Evolutionary conservation across 2,329 filamentous ascomycete genomes (phyloP).

Genomic region (Fusarium annulatum): DNA sequence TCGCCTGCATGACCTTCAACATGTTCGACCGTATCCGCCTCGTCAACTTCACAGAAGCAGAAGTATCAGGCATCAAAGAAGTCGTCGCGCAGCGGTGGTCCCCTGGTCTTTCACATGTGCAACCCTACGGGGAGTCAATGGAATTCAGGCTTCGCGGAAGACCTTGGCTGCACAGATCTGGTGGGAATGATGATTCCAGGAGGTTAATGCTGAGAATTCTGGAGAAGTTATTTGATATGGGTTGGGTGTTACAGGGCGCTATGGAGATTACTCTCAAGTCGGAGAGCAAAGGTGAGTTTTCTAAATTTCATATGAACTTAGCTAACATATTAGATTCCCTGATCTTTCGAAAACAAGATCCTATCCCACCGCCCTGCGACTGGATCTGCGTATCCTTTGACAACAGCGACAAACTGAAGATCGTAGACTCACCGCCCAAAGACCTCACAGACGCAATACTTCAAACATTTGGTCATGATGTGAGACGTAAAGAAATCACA

Average conservation of each 20-base stretch:
- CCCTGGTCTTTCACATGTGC: not conserved
- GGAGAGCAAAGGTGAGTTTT: constrained; percentile 16
- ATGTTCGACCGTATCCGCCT: constrained; percentile 13
- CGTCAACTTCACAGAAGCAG: constrained; percentile 12
- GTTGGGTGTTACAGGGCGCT: constrained; percentile 18
- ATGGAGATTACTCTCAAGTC: constrained; percentile 19
- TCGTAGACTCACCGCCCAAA: constrained; percentile 6
- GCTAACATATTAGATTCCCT: not conserved
- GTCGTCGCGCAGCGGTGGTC: not conserved
- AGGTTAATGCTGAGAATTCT: constrained; percentile 12
- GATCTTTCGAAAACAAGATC: constrained; percentile 29
- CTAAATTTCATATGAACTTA: not conserved
- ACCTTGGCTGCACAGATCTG: constrained; percentile 1
- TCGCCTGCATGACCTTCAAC: constrained; percentile 20
- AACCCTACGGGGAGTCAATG: not conserved
- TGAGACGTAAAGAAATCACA: not conserved
- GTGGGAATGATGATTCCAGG: constrained; percentile 23
- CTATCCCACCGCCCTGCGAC: constrained; percentile 4
- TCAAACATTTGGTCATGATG: not conserved
- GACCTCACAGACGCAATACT: constrained; percentile 11
- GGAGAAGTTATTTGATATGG: constrained; percentile 17
- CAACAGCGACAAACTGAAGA: constrained; percentile 21
- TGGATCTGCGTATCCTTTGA: constrained; percentile 31
- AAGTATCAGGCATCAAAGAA: not conserved
- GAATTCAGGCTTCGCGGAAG: constrained; percentile 9